Evolutionary conservation across 2,329 filamentous ascomycete species (phyloP).

Genomic region (Didymella pinodella): DNA sequence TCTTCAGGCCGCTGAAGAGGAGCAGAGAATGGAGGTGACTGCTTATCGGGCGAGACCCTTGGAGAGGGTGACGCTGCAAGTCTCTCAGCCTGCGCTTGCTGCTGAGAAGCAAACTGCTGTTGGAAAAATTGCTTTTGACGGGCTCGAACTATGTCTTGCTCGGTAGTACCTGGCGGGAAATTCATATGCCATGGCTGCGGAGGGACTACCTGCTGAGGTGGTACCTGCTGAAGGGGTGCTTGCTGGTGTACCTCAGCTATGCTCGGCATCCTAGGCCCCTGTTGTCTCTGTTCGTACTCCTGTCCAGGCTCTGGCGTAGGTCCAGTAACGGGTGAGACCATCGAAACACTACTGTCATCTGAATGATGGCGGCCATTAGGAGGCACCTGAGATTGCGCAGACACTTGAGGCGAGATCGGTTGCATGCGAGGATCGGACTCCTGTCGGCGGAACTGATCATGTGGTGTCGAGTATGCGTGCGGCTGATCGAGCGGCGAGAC

Average conservation of each 20-base stretch:
- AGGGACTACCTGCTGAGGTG: conserved; percentile 18
- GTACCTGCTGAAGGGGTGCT: conserved; percentile 21
- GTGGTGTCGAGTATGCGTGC: conserved; percentile 24
- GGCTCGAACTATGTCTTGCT: conserved; percentile 49
- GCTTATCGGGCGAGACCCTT: conserved; percentile 32
- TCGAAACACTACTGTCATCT: conserved; percentile 38
- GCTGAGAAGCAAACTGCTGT: conserved; percentile 43
- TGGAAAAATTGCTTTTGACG: conserved; percentile 48
- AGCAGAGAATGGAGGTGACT: conserved; percentile 28
- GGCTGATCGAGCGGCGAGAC: conserved; percentile 35
- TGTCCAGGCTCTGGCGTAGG: conserved; percentile 31
- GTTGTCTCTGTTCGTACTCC: conserved; percentile 27
- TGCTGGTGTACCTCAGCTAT: conserved; percentile 44
- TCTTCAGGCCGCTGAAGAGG: conserved; percentile 22
- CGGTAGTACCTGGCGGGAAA: conserved; percentile 45
- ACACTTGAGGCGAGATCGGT: conserved; percentile 45
- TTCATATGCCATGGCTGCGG: conserved; percentile 47
- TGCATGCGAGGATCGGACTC: conserved; percentile 44
- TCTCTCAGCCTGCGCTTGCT: conserved; percentile 44
- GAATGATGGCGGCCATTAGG: conserved; percentile 38
- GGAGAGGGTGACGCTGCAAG: conserved; percentile 45
- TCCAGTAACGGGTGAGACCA: conserved; percentile 43
- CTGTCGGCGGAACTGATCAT: conserved; percentile 29
- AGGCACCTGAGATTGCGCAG: conserved; percentile 38
- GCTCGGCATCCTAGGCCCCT: conserved; percentile 47